These are phyloP conservation scores for Lepiota venenata DNA, from an alignment of 768 basidiomycete species.

Conservation along the genomic window DNA sequence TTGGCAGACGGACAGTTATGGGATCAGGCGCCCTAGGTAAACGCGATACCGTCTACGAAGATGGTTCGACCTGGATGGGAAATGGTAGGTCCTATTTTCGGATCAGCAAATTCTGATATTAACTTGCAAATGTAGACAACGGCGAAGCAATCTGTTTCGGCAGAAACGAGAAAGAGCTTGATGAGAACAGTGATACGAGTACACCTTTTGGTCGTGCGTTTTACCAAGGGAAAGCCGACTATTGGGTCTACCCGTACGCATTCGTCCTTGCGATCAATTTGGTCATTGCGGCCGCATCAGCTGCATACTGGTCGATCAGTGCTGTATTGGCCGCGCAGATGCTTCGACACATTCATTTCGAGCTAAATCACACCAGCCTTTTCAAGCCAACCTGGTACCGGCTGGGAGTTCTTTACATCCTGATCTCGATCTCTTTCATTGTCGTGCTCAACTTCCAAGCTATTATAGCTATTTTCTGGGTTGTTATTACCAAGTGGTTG, in stretches of 20 bases:
- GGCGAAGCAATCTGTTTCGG: conserved; percentile 38
- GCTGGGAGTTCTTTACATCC: conserved; percentile 34
- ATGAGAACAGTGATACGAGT: conserved; percentile 24
- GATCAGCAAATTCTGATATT: background rate
- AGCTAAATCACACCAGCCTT: conserved; percentile 26
- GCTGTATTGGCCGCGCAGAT: conserved; percentile 36
- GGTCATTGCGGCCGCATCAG: conserved; percentile 30
- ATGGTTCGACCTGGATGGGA: conserved; percentile 46
- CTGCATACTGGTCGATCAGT: conserved; percentile 38
- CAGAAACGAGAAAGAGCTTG: conserved; percentile 19
- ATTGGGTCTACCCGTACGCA: conserved; percentile 37
- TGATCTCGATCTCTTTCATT: conserved; percentile 36
- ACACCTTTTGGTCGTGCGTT: conserved; percentile 43
- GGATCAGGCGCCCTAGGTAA: conserved; percentile 45
- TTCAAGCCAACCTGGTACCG: conserved; percentile 36
- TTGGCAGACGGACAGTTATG: conserved; percentile 40
- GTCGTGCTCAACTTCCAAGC: conserved; percentile 35
- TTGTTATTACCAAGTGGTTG: conserved; percentile 40
- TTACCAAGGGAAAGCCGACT: conserved; percentile 35
- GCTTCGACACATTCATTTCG: conserved; percentile 29
- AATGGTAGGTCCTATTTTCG: conserved; percentile 26
- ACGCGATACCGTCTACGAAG: conserved; percentile 35
- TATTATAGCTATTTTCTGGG: conserved; percentile 33
- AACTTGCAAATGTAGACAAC: conserved; percentile 21
- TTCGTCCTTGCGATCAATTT: conserved; percentile 35